These are phyloP conservation scores for Phialemoniopsis sp. DNA, from an alignment of 2,329 filamentous ascomycete species.

Conservation along the genomic window DNA sequence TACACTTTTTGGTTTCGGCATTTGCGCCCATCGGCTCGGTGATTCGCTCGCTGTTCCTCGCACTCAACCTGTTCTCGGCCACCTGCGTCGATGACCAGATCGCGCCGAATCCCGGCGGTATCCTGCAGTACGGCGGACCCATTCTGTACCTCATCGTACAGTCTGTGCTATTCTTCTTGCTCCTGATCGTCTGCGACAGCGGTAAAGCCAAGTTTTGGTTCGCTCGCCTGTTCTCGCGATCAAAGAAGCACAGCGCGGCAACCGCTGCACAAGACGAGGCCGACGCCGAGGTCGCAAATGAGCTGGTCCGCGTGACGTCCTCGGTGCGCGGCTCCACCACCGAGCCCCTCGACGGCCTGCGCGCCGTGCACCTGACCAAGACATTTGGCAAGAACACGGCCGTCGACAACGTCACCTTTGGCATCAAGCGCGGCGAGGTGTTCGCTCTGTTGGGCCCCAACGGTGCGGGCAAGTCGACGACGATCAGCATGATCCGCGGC, in stretches of 20 bases:
- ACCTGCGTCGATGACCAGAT: conserved; percentile 65
- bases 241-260: conserved; percentile 14
- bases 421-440: conserved; percentile 73
- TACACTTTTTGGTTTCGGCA: conserved; percentile 70
- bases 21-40: conserved; percentile 76
- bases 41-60: conserved; percentile 68
- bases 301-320: conserved; percentile 58
- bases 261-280: conserved; percentile 7
- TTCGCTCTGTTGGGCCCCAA: conserved; percentile 89
- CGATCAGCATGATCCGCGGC: conserved; percentile 85
- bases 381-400: conserved; percentile 71
- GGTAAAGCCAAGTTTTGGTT: conserved; percentile 59
- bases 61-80: conserved; percentile 79
- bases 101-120: conserved; percentile 63
- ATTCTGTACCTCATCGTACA: conserved; percentile 81
- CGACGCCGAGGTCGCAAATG: conserved; percentile 60
- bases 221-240: conserved; percentile 34
- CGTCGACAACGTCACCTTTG: conserved; percentile 86
- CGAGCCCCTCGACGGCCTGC: conserved; percentile 57
- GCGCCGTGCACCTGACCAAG: conserved; percentile 78
- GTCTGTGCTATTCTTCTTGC: conserved; percentile 62
- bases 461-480: conserved; percentile 87
- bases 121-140: conserved; percentile 75
- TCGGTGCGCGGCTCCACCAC: conserved; percentile 25
- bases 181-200: conserved; percentile 78